A percentile compares a stretch with the other conserved stretches of the same genome.
These are phyloP conservation scores for Leptoxyphium fumago DNA, from an alignment of 2,329 filamentous ascomycete species.

Conservation along the genomic window DNA sequence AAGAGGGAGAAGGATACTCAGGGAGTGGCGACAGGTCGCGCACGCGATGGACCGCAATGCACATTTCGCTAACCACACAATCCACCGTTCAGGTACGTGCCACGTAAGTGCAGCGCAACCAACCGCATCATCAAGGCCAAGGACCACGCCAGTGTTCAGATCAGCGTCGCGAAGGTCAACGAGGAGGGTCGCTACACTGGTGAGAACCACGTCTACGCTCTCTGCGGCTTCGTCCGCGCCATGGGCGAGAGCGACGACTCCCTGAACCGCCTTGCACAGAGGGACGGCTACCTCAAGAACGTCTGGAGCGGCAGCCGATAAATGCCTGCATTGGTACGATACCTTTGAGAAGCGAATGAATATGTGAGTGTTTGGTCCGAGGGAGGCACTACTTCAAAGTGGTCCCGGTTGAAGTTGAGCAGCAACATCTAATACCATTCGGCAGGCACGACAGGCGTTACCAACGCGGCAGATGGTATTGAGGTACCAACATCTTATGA, in stretches of 20 bases:
- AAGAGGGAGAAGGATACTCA: background rate
- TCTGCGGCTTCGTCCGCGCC: constrained; percentile 92
- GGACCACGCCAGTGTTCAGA: constrained; percentile 97
- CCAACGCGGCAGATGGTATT: background rate
- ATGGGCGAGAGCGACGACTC: constrained; percentile 97
- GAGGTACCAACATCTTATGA: too few relatives aligned
- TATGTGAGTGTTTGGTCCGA: constrained; percentile 4
- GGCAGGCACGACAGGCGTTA: background rate
- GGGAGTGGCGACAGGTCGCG: too few relatives aligned
- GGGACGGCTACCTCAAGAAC: constrained; percentile 90
- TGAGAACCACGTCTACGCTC: constrained; percentile 94
- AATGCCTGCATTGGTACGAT: constrained; percentile 22
- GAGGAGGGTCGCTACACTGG: constrained; percentile 95
- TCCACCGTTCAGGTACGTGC: constrained; percentile 60
- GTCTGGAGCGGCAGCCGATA: constrained; percentile 71
- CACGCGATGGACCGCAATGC: constrained; percentile 1
- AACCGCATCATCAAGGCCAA: constrained; percentile 99
- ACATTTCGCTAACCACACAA: constrained; percentile 15
- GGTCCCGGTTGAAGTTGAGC: too few relatives aligned
- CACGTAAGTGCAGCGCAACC: constrained; percentile 96
- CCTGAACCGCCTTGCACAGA: constrained; percentile 88
- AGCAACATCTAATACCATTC: too few relatives aligned
- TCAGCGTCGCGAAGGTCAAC: constrained; percentile 94
- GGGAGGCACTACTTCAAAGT: too few relatives aligned
- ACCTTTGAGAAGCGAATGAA: constrained; percentile 6